phyloP scores from a whole-genome alignment of 2,329 filamentous ascomycete species.

The Magnaporthiopsis incrustans region DNA sequence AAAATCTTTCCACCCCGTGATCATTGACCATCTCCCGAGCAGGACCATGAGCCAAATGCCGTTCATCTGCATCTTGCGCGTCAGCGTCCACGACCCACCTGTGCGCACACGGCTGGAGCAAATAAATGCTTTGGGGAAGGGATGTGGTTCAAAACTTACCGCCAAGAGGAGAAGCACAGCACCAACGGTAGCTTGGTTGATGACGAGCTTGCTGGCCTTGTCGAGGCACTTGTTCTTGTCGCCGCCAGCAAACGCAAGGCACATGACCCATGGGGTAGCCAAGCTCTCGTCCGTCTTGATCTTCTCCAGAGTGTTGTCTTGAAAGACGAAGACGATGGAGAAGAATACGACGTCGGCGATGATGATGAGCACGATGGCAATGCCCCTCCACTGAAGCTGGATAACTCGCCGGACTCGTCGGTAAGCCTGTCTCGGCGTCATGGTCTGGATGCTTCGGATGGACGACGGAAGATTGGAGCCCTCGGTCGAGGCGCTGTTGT shows the following conservation, averaged over 20 bases:
- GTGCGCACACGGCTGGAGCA: not conserved
- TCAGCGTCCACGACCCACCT: not conserved
- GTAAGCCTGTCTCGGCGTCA: constrained; percentile 81
- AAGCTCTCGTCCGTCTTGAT: constrained; percentile 44
- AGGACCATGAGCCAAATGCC: constrained; percentile 80
- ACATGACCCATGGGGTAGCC: constrained; percentile 60
- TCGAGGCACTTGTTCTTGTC: constrained; percentile 60
- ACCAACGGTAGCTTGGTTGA: constrained; percentile 68
- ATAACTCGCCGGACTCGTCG: constrained; percentile 79
- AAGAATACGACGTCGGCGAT: constrained; percentile 91
- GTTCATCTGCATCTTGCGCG: constrained; percentile 48
- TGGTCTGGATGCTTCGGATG: constrained; percentile 63
- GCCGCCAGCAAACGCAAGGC: constrained; percentile 50
- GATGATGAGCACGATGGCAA: constrained; percentile 83
- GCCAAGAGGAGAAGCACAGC: constrained; percentile 78
- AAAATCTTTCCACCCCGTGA: constrained; percentile 72
- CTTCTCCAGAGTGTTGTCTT: constrained; percentile 64
- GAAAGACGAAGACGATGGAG: constrained; percentile 79
- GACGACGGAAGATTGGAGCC: constrained; percentile 69
- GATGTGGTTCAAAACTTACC: constrained; percentile 38
- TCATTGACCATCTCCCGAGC: constrained; percentile 76
- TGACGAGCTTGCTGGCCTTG: constrained; percentile 52
- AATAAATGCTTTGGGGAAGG: not conserved
- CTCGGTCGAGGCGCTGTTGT: constrained; percentile 62
- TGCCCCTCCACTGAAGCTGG: constrained; percentile 88